These are phyloP conservation scores for Corylus avellana DNA, from an alignment of 306 rosid species.

Conservation along the genomic window DNA sequence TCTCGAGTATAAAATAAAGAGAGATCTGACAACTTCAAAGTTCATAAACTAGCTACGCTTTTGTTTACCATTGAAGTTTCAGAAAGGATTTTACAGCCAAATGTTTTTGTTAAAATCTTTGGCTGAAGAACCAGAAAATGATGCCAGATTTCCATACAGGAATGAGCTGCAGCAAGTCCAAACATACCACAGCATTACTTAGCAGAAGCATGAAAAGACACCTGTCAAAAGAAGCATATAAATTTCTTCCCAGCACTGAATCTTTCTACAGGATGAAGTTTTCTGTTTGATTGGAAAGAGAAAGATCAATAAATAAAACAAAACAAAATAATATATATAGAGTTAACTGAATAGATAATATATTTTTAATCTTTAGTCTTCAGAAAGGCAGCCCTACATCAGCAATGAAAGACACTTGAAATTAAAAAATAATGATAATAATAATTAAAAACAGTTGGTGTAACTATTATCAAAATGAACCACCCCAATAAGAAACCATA, in stretches of 20 bases:
- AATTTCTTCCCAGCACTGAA: not conserved
- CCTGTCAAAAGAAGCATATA: too few species aligned
- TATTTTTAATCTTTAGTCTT: not conserved
- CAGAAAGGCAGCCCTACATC: not conserved
- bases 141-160: too few species aligned
- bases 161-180: too few species aligned
- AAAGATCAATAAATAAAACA: not conserved
- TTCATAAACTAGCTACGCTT: too few species aligned
- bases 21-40: too few species aligned
- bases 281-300: not conserved
- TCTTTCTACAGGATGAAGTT: not conserved
- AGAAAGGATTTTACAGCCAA: too few species aligned
- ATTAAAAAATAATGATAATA: not conserved
- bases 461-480: not conserved
- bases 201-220: not conserved
- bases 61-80: too few species aligned
- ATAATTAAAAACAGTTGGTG: not conserved
- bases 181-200: not conserved
- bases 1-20: too few species aligned
- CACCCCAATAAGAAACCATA: not conserved
- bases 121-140: too few species aligned
- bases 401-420: too few species aligned
- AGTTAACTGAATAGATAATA: not conserved
- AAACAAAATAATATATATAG: not conserved
- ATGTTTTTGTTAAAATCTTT: too few species aligned